Evolutionary conservation across 2,329 filamentous ascomycete genomes (phyloP).

Genomic region (Epicoccum sorghinum): DNA sequence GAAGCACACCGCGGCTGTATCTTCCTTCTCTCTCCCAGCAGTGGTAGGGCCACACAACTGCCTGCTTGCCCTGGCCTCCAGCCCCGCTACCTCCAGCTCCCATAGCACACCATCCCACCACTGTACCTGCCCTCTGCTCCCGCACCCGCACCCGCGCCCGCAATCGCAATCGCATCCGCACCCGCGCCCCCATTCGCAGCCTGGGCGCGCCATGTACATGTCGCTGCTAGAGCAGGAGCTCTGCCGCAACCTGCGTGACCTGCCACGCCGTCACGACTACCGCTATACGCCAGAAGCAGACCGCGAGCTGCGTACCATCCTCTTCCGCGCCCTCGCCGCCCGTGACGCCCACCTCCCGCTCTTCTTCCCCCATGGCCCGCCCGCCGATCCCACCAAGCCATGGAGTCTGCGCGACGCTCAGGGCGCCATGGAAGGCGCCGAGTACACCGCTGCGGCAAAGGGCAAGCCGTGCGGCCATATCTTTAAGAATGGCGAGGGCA

Average conservation of each 20-base stretch:
- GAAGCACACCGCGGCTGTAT: background rate
- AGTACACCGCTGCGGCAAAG: constrained; percentile 89
- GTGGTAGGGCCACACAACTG: constrained; percentile 26
- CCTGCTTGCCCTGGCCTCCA: background rate
- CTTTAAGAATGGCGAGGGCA: constrained; percentile 91
- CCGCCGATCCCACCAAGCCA: constrained; percentile 58
- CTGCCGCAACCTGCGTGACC: constrained; percentile 78
- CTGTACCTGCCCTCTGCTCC: too few relatives aligned
- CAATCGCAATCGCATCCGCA: background rate
- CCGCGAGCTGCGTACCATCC: constrained; percentile 73
- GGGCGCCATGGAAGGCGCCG: constrained; percentile 89
- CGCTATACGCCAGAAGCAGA: constrained; percentile 76
- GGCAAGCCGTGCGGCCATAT: constrained; percentile 97
- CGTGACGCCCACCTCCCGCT: constrained; percentile 75
- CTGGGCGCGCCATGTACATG: constrained; percentile 50
- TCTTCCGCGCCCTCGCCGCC: constrained; percentile 87
- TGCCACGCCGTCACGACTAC: constrained; percentile 75
- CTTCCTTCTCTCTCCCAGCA: background rate
- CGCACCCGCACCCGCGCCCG: too few relatives aligned
- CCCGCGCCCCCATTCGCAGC: background rate
- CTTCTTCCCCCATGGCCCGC: constrained; percentile 80
- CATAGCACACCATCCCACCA: background rate
- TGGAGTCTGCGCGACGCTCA: constrained; percentile 88
- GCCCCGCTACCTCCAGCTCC: constrained; percentile 23
- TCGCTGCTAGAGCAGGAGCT: constrained; percentile 75